These are phyloP conservation scores for Calendula officinalis DNA, from an alignment of 129 eudicot genomes.

Conservation along the genomic window DNA sequence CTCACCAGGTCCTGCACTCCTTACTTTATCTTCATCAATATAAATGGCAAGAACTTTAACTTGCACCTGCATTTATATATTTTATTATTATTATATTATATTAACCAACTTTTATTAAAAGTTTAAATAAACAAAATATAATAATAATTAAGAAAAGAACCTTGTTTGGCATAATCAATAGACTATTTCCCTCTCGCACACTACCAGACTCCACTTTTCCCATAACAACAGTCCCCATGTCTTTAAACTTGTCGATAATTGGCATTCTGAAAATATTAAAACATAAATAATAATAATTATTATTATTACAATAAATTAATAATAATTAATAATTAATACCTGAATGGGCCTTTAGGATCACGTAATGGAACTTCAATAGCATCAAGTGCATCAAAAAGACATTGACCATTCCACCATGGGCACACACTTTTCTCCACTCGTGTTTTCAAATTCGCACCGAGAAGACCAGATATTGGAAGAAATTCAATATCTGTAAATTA, in stretches of 20 bases:
- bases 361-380: slow-evolving; percentile 67
- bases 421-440: slow-evolving; percentile 62
- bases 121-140: too few relatives aligned
- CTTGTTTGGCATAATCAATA: slow-evolving; percentile 75
- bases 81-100: not conserved
- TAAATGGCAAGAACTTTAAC: slow-evolving; percentile 73
- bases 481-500: slow-evolving; percentile 65
- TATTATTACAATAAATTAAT: not conserved
- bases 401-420: slow-evolving; percentile 80
- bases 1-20: slow-evolving; percentile 80
- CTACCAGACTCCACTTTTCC: slow-evolving; percentile 86
- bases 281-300: not conserved
- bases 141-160: not conserved
- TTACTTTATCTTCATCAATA: slow-evolving; percentile 64
- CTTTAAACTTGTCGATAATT: slow-evolving; percentile 76
- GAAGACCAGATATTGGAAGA: slow-evolving; percentile 86
- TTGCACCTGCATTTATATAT: slow-evolving; percentile 41
- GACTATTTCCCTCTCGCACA: slow-evolving; percentile 59
- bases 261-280: slow-evolving; percentile 52
- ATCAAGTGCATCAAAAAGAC: slow-evolving; percentile 88
- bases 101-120: not conserved
- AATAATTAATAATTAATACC: too few relatives aligned
- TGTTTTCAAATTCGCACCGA: slow-evolving; percentile 62
- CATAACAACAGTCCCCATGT: slow-evolving; percentile 90
- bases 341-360: slow-evolving; percentile 77